Conservation (phyloP, 108 stramenopile genomes). For the Chaetoceros muelleri region DNA sequence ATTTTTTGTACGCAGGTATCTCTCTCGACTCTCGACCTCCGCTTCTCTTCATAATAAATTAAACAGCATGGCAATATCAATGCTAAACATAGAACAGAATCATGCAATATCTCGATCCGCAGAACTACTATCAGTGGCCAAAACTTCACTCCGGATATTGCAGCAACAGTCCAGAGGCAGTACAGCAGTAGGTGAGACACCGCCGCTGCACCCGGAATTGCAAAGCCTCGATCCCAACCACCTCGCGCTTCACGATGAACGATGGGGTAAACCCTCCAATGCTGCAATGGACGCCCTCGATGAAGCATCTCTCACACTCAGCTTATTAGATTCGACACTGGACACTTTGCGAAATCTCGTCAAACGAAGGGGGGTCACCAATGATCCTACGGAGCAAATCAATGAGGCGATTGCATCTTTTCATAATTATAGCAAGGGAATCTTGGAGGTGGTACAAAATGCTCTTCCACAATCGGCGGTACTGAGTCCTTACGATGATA, state of each 20-base stretch:
- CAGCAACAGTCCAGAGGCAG: constrained; percentile 21
- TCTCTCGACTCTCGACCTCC: no score
- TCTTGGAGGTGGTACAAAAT: constrained; percentile 28
- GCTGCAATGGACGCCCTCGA: not conserved
- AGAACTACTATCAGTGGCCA: constrained; percentile 67
- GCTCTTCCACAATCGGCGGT: constrained; percentile 16
- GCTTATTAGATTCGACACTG: constrained; percentile 34
- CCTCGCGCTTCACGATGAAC: not conserved
- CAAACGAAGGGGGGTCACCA: constrained; percentile 67
- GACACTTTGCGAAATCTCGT: constrained; percentile 50
- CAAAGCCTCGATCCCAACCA: not conserved
- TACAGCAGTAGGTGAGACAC: not conserved
- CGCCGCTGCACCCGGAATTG: not conserved
- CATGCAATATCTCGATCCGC: constrained; percentile 56
- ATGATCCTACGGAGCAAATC: constrained; percentile 76
- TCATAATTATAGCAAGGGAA: constrained; percentile 47
- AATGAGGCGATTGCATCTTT: constrained; percentile 34
- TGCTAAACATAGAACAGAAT: not conserved
- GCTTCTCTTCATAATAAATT: not conserved
- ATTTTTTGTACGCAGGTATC: no score
- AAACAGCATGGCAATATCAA: not conserved
- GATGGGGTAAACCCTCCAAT: not conserved
- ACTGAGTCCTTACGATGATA: constrained; percentile 8
- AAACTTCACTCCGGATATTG: constrained; percentile 59
- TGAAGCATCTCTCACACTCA: not conserved